Evolutionary conservation across 2,329 filamentous ascomycete genomes (phyloP).

Genomic region (Ophiostoma ips): DNA sequence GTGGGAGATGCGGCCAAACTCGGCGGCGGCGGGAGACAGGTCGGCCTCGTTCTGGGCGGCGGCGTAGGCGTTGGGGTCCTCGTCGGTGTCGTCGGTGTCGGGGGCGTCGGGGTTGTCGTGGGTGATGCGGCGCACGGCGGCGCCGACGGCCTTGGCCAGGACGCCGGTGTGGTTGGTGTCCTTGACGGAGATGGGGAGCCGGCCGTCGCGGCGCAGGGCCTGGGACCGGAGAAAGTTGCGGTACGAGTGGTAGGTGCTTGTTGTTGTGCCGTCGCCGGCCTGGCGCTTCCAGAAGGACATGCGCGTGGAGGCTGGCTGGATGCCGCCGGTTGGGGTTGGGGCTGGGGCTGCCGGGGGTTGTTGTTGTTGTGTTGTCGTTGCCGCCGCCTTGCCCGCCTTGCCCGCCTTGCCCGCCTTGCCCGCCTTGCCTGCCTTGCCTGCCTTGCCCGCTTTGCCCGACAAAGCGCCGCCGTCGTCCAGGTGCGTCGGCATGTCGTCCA

Average conservation of each 20-base stretch:
- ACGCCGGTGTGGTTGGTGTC: slow-evolving; percentile 58
- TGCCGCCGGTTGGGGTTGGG: neutral
- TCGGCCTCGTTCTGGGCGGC: neutral
- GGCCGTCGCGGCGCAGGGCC: slow-evolving; percentile 45
- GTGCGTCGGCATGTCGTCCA: neutral
- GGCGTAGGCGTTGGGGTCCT: neutral
- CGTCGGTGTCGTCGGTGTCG: neutral
- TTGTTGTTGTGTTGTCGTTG: no score
- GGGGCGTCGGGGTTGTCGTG: neutral
- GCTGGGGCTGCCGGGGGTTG: no score
- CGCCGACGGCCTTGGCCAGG: slow-evolving; percentile 57
- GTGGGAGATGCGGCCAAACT: slow-evolving; percentile 7
- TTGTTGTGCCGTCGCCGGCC: neutral
- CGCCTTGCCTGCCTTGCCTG: no score
- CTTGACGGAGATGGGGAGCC: slow-evolving; percentile 57
- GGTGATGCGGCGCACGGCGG: slow-evolving; percentile 41
- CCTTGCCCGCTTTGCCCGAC: no score
- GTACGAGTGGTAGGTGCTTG: neutral
- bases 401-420: no score
- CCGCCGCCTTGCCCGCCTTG: no score
- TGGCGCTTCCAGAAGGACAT: slow-evolving; percentile 3
- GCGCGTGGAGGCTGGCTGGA: neutral
- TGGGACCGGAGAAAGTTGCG: slow-evolving; percentile 13
- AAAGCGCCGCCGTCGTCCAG: neutral
- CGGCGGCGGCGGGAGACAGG: slow-evolving; percentile 13